These are phyloP conservation scores for Bacterosira constricta DNA, from an alignment of 108 stramenopile species.

Conservation along the genomic window DNA sequence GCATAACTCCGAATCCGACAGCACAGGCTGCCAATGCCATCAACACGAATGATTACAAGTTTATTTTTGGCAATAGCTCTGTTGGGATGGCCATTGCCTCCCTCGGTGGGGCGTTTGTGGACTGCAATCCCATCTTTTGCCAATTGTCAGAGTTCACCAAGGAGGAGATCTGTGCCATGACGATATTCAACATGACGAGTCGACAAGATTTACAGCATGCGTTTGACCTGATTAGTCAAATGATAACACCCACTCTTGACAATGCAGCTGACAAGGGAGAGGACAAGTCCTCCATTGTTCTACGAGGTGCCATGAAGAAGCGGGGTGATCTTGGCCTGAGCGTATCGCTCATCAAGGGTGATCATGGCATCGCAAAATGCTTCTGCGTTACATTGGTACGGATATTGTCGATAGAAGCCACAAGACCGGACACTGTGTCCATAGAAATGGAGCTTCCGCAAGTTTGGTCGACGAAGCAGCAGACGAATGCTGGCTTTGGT, in stretches of 20 bases:
- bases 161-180: slow-evolving; percentile 85
- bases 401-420: slow-evolving; percentile 32
- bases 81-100: slow-evolving; percentile 91
- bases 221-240: slow-evolving; percentile 88
- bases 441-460: slow-evolving; percentile 47
- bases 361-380: slow-evolving; percentile 75
- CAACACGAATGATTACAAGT: slow-evolving; percentile 73
- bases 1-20: slow-evolving; percentile 1
- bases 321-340: slow-evolving; percentile 75
- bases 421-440: slow-evolving; percentile 26
- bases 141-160: slow-evolving; percentile 75
- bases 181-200: slow-evolving; percentile 86
- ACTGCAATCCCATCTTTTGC: slow-evolving; percentile 86
- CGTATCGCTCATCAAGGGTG: slow-evolving; percentile 73
- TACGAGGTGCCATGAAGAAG: slow-evolving; percentile 52
- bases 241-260: slow-evolving; percentile 74
- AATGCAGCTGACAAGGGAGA: slow-evolving; percentile 20
- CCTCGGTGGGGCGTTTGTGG: slow-evolving; percentile 88
- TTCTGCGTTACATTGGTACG: slow-evolving; percentile 82
- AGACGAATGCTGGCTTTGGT: slow-evolving; percentile 28
- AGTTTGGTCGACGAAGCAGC: slow-evolving; percentile 4
- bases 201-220: slow-evolving; percentile 80
- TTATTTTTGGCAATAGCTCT: slow-evolving; percentile 78
- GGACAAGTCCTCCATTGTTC: slow-evolving; percentile 35
- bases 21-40: slow-evolving; percentile 15